Base-by-base conservation (phyloP, 2,329 filamentous ascomycete species). In the Tothia fuscella region DNA sequence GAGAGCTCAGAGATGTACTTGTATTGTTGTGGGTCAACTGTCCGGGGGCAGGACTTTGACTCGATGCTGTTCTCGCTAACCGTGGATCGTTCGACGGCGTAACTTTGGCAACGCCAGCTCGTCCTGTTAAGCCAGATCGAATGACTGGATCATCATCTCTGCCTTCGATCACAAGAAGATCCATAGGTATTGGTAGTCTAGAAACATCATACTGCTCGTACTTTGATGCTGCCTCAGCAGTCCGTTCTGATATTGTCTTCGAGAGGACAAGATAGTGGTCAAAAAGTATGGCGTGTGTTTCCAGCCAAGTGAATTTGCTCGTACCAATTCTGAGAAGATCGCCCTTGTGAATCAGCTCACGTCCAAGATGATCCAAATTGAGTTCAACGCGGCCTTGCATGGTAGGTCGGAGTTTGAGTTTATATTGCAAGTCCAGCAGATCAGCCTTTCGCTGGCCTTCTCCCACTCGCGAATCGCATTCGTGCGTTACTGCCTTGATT, bases 221-320 rank as follows among this genome's bases (percentile, higher is more conserved):
- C 62, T 82, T 91, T 41, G 80, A 72, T n/a, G 74, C 74, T 36
- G 74, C 76, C 33, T 77, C 72, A 33, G 78, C 26, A 9, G 38
- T 37, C 4, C 32, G 75, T 53, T 87, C 86, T 34, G 78, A 68
- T 9, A 72, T 68, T 3, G 79, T 70, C 66, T 98, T 98, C 29
- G 91, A 83, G 33, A 98, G 66, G 25, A 98, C 88, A 28, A 98
- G 72, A 59, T 95, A 98, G 61, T 98, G 88, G 54, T 98, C 93
- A 55, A 98, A 96, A 0, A 98, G 71, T 34, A 98, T 73, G 2
- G 85, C 87, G 57, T 95, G 87, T 0, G 85, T 93, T 53, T 98
- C 91, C 6, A 96, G 78, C 81, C 89, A 94, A 48, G 80, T 81
- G 56, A 96, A 91, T 43, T 87, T 79, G 57, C 84, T 93, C 9